Percentiles rank a stretch among this genome's conserved stretches.
Conservation (phyloP, 805 yeast species). For the Wickerhamiella allomyrinae region DNA sequence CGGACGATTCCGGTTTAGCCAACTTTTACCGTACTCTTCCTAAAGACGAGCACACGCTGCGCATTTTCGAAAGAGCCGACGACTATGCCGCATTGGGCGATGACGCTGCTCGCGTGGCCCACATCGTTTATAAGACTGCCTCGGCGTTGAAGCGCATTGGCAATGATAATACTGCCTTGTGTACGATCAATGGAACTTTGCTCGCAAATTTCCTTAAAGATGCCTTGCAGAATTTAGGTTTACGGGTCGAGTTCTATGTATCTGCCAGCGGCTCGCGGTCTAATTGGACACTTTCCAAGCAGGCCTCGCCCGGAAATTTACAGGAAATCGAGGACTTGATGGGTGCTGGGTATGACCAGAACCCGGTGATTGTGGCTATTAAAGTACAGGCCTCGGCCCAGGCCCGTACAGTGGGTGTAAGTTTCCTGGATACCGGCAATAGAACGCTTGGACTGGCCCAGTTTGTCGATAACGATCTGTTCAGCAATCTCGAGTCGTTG, state of each 20-base stretch:
- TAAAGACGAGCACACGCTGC: constrained; percentile 21
- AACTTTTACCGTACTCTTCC: neutral
- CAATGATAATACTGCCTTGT: constrained; percentile 27
- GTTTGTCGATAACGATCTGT: constrained; percentile 76
- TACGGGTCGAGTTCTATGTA: constrained; percentile 69
- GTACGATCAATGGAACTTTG: constrained; percentile 59
- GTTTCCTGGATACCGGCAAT: constrained; percentile 62
- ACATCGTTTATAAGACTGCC: constrained; percentile 65
- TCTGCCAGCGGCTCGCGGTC: constrained; percentile 25
- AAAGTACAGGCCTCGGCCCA: constrained; percentile 30
- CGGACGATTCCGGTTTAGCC: neutral
- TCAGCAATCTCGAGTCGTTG: constrained; percentile 72
- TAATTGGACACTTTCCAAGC: constrained; percentile 40
- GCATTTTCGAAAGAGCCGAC: constrained; percentile 72
- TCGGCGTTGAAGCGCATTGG: constrained; percentile 52
- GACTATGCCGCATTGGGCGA: constrained; percentile 61
- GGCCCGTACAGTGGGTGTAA: constrained; percentile 51
- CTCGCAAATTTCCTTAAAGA: constrained; percentile 48
- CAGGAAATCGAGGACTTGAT: constrained; percentile 63
- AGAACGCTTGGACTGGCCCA: constrained; percentile 58
- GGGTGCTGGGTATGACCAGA: constrained; percentile 29
- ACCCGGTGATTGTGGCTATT: constrained; percentile 43
- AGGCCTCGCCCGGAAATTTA: constrained; percentile 86
- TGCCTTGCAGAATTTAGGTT: constrained; percentile 55
- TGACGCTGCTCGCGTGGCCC: constrained; percentile 76